These are phyloP conservation scores for Pestalotiopsis sp. DNA, from an alignment of 2,329 filamentous ascomycete species.

Conservation along the genomic window DNA sequence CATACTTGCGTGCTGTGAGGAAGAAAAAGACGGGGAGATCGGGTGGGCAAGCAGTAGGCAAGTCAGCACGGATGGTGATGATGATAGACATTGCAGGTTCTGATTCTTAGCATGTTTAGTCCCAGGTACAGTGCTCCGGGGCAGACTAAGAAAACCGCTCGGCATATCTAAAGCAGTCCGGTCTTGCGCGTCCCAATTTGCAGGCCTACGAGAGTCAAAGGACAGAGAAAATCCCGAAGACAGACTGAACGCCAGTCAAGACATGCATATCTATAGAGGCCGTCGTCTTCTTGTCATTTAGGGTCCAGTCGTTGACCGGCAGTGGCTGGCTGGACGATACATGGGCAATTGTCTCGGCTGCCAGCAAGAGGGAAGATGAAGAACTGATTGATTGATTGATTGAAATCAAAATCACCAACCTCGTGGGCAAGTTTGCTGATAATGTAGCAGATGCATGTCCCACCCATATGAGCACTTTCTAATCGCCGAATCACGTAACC, in stretches of 20 bases:
- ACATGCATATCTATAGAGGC: not conserved
- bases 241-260: not conserved
- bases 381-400: not conserved
- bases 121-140: not conserved
- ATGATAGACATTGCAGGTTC: constrained; percentile 11
- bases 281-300: not conserved
- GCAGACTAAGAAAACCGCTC: not conserved
- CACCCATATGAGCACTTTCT: not conserved
- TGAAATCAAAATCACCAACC: not conserved
- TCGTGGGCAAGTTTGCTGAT: not conserved
- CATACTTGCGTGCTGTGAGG: not conserved
- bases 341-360: not conserved
- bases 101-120: not conserved
- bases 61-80: constrained; percentile 10
- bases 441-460: not conserved
- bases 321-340: not conserved
- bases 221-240: not conserved
- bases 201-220: not conserved
- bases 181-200: not conserved
- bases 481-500: not conserved
- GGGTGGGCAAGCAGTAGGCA: not conserved
- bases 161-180: not conserved
- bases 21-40: not conserved
- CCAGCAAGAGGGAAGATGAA: not conserved
- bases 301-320: not conserved